Percentiles rank a stretch among this genome's conserved stretches.
These are phyloP conservation scores for Paspalum notatum DNA, from an alignment of 176 grass and related monocot genomes.

Conservation along the genomic window DNA sequence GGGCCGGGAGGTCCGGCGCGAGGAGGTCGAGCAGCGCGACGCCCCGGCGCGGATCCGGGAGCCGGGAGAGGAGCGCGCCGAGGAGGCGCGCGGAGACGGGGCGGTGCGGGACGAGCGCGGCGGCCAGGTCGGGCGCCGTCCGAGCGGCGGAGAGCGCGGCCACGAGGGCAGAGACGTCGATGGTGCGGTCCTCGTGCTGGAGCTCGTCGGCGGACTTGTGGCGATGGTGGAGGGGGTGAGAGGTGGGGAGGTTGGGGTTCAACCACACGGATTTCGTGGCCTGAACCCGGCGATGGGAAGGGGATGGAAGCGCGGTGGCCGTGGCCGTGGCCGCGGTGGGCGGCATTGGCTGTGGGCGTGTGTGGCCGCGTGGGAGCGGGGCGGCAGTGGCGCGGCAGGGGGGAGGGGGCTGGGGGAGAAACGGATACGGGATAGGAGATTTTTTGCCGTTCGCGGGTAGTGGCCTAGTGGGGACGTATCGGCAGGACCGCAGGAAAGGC, in stretches of 20 bases:
- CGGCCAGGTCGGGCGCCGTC: slow-evolving; percentile 56
- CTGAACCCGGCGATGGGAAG: slow-evolving; percentile 14
- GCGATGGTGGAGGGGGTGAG: slow-evolving; percentile 47
- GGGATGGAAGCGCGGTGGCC: slow-evolving; percentile 30
- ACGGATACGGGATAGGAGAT: slow-evolving; percentile 47
- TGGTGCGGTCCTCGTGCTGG: slow-evolving; percentile 48
- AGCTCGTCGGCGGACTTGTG: slow-evolving; percentile 30
- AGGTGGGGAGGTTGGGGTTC: slow-evolving; percentile 52
- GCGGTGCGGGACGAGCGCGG: slow-evolving; percentile 59
- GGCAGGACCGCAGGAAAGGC: too few species aligned
- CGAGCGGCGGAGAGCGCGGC: slow-evolving; percentile 51
- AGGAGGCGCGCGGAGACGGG: slow-evolving; percentile 80
- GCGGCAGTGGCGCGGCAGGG: slow-evolving; percentile 11
- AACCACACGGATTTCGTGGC: slow-evolving; percentile 52
- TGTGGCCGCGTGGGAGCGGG: too few species aligned
- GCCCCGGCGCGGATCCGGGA: slow-evolving; percentile 64
- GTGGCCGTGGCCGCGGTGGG: slow-evolving; percentile 3
- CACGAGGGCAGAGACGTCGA: slow-evolving; percentile 62
- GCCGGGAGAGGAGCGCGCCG: slow-evolving; percentile 86
- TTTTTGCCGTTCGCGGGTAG: slow-evolving; percentile 49
- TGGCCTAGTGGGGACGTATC: neutral
- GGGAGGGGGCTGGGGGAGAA: neutral
- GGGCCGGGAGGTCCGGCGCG: slow-evolving; percentile 40
- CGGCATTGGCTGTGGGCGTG: slow-evolving; percentile 36
- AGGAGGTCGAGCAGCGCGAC: slow-evolving; percentile 84